Evolutionary conservation across 805 yeast genomes (phyloP), one percentile per base, ranked within the genome.

Genomic region (Myxozyma monticola): DNA sequence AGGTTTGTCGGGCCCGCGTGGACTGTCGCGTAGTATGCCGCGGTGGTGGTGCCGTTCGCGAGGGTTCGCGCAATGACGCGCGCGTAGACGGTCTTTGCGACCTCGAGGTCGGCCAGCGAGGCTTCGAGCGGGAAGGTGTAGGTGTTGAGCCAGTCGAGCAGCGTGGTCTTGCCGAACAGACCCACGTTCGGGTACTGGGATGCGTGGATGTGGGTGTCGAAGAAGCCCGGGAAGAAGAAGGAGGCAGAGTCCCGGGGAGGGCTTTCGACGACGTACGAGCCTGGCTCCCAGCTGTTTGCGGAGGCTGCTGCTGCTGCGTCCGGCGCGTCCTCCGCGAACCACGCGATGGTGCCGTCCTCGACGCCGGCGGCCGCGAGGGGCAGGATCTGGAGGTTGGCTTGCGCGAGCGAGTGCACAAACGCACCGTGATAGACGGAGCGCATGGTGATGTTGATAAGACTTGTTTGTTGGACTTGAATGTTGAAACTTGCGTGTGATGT

Each of bases 81-180:
- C 12, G 75, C 59, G 65, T 91, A 93, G 1, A 90, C 82, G 5
- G 72, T 65, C 10, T 68, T 57, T 0, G 96, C 96, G 39, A 75
- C 65, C 0, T 65, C 61, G 20, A 76, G 59, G 55, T 84, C 79
- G 17, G 68, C 70, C 54, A 88, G 76, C 3, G 85, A 75, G 6
- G 85, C 72, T 68, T 93, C 99, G 48, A 90, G 68, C 0, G 96
- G 95, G 73, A 90, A 93, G 0, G 99, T 93, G 66, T 88, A 89
- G 20, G 77, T 80, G 22, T 80, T 77, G 40, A 93, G 75, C 99
- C 99, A 93, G 57, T 91, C 95, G 48, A 93, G 71, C 37, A 93
- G 72, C 1, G 96, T 91, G 2, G 88, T 74, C 51, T 83, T 84
- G 22, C 95, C 90, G 55, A 95, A 91, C 22, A 93, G 80, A 9